phyloP scores from a whole-genome alignment of 2,329 filamentous ascomycete species.

The Fusarium domesticum region DNA sequence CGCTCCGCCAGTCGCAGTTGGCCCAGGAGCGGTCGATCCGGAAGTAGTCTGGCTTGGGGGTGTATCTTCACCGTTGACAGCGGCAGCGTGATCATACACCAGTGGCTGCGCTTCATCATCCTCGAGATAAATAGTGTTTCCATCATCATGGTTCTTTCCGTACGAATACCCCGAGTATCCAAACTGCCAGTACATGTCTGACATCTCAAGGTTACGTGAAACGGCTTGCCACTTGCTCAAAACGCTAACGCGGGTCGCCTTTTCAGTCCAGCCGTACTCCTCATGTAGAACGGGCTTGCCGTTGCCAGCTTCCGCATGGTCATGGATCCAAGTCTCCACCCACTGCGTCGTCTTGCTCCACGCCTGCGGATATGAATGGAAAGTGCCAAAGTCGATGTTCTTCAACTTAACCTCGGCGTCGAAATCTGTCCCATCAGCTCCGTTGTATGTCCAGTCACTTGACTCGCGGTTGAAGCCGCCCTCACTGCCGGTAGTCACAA shows the following conservation, averaged over 20 bases:
- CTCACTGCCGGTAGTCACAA: slow-evolving; percentile 56
- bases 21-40: slow-evolving; percentile 3
- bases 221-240: slow-evolving; percentile 50
- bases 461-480: slow-evolving; percentile 51
- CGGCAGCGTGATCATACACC: slow-evolving; percentile 44
- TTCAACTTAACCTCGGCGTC: slow-evolving; percentile 44
- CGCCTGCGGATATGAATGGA: slow-evolving; percentile 56
- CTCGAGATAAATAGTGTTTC: slow-evolving; percentile 55
- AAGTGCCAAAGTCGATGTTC: slow-evolving; percentile 52
- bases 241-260: slow-evolving; percentile 44
- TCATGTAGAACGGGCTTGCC: slow-evolving; percentile 46
- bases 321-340: slow-evolving; percentile 53
- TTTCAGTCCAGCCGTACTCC: slow-evolving; percentile 43
- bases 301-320: slow-evolving; percentile 46
- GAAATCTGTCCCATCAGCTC: slow-evolving; percentile 52
- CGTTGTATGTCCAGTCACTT: slow-evolving; percentile 46
- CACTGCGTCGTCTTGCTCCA: slow-evolving; percentile 52
- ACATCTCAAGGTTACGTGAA: slow-evolving; percentile 44
- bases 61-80: slow-evolving; percentile 31
- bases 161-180: slow-evolving; percentile 51
- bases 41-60: slow-evolving; percentile 1
- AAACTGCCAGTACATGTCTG: slow-evolving; percentile 57
- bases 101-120: slow-evolving; percentile 44
- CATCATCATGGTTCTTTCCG: slow-evolving; percentile 53
- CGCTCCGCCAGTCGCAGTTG: slow-evolving; percentile 9